These are phyloP conservation scores for Neofusicoccum sp. DNA, from an alignment of 2,329 filamentous ascomycete species.

Conservation along the genomic window DNA sequence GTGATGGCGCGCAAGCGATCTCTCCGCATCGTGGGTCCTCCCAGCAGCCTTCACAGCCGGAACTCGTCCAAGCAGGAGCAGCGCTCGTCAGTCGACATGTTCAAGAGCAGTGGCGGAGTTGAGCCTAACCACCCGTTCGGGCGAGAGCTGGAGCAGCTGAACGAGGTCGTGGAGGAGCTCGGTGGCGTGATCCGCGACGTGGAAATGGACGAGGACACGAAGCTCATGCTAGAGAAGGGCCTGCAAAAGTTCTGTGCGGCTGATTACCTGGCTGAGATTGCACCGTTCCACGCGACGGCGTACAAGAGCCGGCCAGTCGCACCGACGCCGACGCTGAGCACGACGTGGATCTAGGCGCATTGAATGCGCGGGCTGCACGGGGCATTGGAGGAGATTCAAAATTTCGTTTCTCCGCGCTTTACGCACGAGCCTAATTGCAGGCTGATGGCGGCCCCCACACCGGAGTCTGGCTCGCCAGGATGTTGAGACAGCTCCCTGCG, in stretches of 20 bases:
- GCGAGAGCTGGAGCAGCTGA: slow-evolving; percentile 86
- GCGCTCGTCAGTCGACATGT: slow-evolving; percentile 50
- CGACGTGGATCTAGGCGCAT: slow-evolving; percentile 19
- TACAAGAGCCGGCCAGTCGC: slow-evolving; percentile 3
- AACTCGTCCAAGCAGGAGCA: slow-evolving; percentile 61
- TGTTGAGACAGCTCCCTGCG: slow-evolving; percentile 17
- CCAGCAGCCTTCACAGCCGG: slow-evolving; percentile 47
- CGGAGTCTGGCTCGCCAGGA: slow-evolving; percentile 16
- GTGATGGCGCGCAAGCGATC: slow-evolving; percentile 71
- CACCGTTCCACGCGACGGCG: slow-evolving; percentile 53
- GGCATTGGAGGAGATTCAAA: slow-evolving; percentile 8
- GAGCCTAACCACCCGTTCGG: slow-evolving; percentile 74
- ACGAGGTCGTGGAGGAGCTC: slow-evolving; percentile 90
- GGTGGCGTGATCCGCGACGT: slow-evolving; percentile 60
- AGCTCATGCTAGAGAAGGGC: slow-evolving; percentile 68
- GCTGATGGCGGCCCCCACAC: background rate
- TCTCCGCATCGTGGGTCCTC: slow-evolving; percentile 47
- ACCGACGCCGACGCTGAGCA: slow-evolving; percentile 18
- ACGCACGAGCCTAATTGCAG: slow-evolving; percentile 11
- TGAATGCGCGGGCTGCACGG: background rate
- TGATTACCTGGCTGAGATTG: slow-evolving; percentile 83
- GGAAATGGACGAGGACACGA: slow-evolving; percentile 73
- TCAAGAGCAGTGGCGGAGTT: slow-evolving; percentile 38
- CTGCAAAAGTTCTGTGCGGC: slow-evolving; percentile 74
- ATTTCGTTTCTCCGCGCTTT: slow-evolving; percentile 2